phyloP scores from a whole-genome alignment of 179 eudicot genomes.

The Sideroxylon spinosum region DNA sequence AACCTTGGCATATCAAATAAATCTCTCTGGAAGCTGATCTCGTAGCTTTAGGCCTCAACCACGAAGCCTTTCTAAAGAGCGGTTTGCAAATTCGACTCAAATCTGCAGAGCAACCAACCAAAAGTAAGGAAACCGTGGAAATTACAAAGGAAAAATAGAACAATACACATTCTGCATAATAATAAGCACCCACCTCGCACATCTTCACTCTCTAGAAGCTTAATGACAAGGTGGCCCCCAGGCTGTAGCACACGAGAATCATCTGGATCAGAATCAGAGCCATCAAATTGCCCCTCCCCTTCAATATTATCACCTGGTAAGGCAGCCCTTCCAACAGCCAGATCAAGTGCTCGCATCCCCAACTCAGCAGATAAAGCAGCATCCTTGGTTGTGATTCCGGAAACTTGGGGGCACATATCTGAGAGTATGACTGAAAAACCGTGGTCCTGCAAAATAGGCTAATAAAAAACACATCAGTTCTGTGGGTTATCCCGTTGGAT shows the following conservation, averaged over 20 bases:
- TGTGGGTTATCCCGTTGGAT: background rate
- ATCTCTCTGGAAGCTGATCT: conserved; percentile 84
- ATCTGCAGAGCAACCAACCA: conserved; percentile 35
- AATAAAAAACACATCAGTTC: conserved; percentile 7
- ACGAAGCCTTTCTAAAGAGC: conserved; percentile 64
- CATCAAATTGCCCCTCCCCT: conserved; percentile 23
- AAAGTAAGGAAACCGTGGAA: conserved; percentile 1
- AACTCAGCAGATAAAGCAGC: conserved; percentile 86
- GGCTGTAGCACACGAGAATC: conserved; percentile 46
- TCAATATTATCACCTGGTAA: conserved; percentile 17
- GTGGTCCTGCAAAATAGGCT: conserved; percentile 44
- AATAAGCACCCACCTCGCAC: conserved; percentile 43
- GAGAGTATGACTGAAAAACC: conserved; percentile 88
- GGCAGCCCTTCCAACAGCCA: conserved; percentile 62
- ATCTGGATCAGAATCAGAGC: conserved; percentile 20
- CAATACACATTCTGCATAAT: background rate
- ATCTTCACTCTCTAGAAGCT: conserved; percentile 85
- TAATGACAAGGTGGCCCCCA: conserved; percentile 76
- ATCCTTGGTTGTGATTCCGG: conserved; percentile 79
- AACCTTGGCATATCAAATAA: conserved; percentile 82
- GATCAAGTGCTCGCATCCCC: conserved; percentile 82
- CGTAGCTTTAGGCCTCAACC: conserved; percentile 97
- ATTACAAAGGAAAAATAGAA: conserved; percentile 1
- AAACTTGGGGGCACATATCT: conserved; percentile 89
- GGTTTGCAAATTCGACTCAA: conserved; percentile 70